Evolutionary conservation across 2,329 filamentous ascomycete genomes (phyloP).

Genomic region (Colletotrichum neosansevieriae): DNA sequence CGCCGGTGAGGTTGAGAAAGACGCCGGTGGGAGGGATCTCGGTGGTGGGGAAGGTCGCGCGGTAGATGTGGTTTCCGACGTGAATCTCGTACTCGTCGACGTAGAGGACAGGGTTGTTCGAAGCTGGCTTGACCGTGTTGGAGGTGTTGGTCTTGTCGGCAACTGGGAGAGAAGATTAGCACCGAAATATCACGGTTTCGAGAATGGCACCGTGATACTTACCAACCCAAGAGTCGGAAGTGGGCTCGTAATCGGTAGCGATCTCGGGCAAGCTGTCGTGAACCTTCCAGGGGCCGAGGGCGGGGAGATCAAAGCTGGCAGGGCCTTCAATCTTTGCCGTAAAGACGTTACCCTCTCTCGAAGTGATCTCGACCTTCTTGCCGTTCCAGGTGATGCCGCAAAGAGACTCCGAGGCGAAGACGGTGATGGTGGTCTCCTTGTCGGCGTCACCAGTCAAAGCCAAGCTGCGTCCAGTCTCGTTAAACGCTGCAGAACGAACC

Average conservation of each 20-base stretch:
- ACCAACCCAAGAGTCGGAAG: slow-evolving; percentile 57
- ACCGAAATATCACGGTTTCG: not conserved
- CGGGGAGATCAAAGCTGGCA: slow-evolving; percentile 51
- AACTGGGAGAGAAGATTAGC: slow-evolving; percentile 42
- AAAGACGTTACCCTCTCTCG: slow-evolving; percentile 46
- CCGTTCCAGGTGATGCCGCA: slow-evolving; percentile 66
- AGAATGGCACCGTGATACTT: slow-evolving; percentile 26
- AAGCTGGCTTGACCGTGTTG: slow-evolving; percentile 60
- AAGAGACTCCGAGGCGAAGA: slow-evolving; percentile 61
- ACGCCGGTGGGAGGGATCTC: slow-evolving; percentile 55
- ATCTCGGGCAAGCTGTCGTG: slow-evolving; percentile 63
- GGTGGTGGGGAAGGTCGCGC: slow-evolving; percentile 60
- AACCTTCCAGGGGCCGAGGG: slow-evolving; percentile 59
- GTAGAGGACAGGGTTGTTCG: slow-evolving; percentile 66
- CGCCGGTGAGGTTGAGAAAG: slow-evolving; percentile 65
- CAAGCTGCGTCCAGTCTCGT: slow-evolving; percentile 50
- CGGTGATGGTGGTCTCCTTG: slow-evolving; percentile 54
- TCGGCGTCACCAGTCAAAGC: slow-evolving; percentile 59
- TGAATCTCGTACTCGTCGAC: slow-evolving; percentile 69
- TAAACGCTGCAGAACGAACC: slow-evolving; percentile 58
- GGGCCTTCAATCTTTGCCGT: slow-evolving; percentile 46
- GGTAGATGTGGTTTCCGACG: slow-evolving; percentile 65
- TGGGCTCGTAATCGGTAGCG: slow-evolving; percentile 55
- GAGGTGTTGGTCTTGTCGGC: slow-evolving; percentile 63
- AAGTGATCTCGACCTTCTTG: slow-evolving; percentile 47